phyloP scores from a whole-genome alignment of 1,284 basidiomycete species.

The Ceratobasidium sp. region DNA sequence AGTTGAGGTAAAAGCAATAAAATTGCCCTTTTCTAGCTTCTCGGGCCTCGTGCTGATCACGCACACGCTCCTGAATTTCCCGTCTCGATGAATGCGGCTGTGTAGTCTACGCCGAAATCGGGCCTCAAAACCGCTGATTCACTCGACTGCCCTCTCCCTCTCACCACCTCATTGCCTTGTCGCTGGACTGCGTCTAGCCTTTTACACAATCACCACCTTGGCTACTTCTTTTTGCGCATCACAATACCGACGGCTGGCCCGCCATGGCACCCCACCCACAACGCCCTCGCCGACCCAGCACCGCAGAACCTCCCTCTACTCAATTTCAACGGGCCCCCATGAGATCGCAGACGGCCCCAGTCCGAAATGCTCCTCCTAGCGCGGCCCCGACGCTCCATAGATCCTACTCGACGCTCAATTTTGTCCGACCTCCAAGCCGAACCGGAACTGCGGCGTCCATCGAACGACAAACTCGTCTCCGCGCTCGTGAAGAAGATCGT shows the following conservation, averaged over 20 bases:
- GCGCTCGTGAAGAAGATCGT: conserved; percentile 32
- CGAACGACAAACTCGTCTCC: conserved; percentile 32
- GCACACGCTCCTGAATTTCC: background rate
- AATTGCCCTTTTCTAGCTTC: conserved; percentile 20
- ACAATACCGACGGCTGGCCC: conserved; percentile 36
- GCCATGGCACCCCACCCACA: conserved; percentile 33
- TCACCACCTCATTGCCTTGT: conserved; percentile 37
- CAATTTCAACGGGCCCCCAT: conserved; percentile 25
- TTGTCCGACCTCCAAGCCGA: conserved; percentile 31
- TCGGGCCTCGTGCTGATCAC: conserved; percentile 27
- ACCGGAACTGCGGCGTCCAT: conserved; percentile 33
- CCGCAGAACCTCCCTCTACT: conserved; percentile 31
- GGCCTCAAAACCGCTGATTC: conserved; percentile 38
- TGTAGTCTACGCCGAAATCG: background rate
- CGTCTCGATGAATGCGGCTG: background rate
- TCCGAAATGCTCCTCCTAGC: background rate
- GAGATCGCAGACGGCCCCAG: conserved; percentile 34
- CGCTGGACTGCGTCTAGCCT: conserved; percentile 34
- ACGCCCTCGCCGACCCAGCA: conserved; percentile 11
- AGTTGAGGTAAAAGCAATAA: conserved; percentile 32
- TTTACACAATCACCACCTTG: background rate
- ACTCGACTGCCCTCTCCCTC: conserved; percentile 13
- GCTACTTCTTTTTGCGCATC: background rate
- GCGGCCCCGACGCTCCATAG: background rate
- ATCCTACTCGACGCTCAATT: conserved; percentile 18